Base-by-base conservation (phyloP, 2,329 filamentous ascomycete species). In the Tolypocladium tropicale region DNA sequence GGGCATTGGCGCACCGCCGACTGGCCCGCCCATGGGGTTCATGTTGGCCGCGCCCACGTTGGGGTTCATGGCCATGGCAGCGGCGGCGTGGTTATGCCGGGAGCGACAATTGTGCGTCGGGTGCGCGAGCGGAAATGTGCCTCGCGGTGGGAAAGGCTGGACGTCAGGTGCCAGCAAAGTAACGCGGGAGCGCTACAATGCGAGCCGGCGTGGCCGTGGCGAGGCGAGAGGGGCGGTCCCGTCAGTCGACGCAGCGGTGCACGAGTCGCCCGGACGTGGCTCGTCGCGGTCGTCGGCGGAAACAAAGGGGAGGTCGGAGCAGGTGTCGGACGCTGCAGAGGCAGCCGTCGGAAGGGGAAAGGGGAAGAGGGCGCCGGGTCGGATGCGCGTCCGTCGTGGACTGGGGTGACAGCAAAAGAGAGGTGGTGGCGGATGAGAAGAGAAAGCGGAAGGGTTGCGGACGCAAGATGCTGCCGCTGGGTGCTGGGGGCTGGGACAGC, bases 31-130 rank as follows among this genome's bases (percentile, higher is more conserved):
- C 81, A 86, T 84, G 69, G 80, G 77, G 68, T 79, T 82, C 82
- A 90, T 89, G 67, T 77, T 80, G 67, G 79, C 80, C 84, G 90
- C 88, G 67, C 81, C 72, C 48, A 74, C 68, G 75, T 82, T 85
- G 70, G 72, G 76, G 76, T 82, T 85, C 80, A 83, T 83, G 64
- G 68, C 65, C 64, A 65, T 67, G 58, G 57, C 61, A 58, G 56
- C 54, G 53, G 55, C 41, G 51, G 55, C 33, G 54, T 54, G 57
- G 59, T 57, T 59, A 55, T 58, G 58, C 55, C 53, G 59, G 57
- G 59, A 6, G 57, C 58, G 62, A 60, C 60, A 60, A 61, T 50
- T 43, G 41, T 53, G 49, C 62, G 68, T 64, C 62, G 57, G 55
- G 62, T 63, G 64, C 64, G 67, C 67, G 65, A 53, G 55, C 46